phyloP scores from a whole-genome alignment of 2,329 filamentous ascomycete species.

The Sporothrix variecibatus region DNA sequence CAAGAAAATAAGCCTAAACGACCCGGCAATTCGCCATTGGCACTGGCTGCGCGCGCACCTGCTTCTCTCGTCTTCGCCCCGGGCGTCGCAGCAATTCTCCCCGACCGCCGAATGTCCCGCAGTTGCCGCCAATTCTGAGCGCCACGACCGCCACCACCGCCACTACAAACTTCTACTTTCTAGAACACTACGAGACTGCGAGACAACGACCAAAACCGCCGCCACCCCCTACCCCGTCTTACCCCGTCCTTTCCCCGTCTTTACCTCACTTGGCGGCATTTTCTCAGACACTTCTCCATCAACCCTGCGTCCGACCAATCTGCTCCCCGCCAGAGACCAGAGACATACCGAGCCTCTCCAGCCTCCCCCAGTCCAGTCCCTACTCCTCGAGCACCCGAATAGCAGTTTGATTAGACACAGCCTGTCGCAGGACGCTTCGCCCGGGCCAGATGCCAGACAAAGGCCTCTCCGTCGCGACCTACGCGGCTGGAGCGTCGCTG shows the following conservation, averaged over 20 bases:
- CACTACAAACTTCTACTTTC: not conserved
- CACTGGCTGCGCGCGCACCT: not conserved
- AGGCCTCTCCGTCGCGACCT: slow-evolving; percentile 80
- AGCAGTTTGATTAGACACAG: too few species aligned
- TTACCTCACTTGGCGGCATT: not conserved
- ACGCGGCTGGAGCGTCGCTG: slow-evolving; percentile 92
- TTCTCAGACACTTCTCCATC: slow-evolving; percentile 6
- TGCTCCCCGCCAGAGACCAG: not conserved
- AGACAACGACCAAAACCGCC: not conserved
- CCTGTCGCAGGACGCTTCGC: not conserved
- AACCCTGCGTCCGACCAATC: not conserved
- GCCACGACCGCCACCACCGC: slow-evolving; percentile 5
- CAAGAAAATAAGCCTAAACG: slow-evolving; percentile 12
- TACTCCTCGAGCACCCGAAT: not conserved
- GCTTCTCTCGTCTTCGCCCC: not conserved
- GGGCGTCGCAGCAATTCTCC: slow-evolving; percentile 19
- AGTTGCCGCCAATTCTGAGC: not conserved
- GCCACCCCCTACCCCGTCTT: not conserved
- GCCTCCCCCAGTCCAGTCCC: too few species aligned
- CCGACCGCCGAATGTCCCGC: slow-evolving; percentile 29
- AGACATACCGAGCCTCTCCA: not conserved
- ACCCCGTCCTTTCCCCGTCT: slow-evolving; percentile 1
- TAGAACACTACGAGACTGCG: not conserved
- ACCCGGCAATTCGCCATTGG: slow-evolving; percentile 7
- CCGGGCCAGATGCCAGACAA: slow-evolving; percentile 70